Evolutionary conservation across 768 basidiomycete species (phyloP).

Genomic region (Chlorophyllum brunneum): DNA sequence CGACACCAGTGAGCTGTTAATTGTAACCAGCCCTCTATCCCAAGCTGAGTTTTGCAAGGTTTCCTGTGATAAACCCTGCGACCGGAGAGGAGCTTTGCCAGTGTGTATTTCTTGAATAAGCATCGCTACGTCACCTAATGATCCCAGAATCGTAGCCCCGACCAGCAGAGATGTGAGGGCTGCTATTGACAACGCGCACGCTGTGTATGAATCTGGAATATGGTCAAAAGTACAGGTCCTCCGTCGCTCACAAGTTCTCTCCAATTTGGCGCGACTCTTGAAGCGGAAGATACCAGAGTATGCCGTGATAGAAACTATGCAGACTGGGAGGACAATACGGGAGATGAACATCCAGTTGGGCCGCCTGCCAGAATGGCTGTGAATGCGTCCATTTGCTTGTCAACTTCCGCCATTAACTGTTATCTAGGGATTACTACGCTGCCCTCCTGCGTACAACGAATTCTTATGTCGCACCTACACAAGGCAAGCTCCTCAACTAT

Average conservation of each 20-base stretch:
- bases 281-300: constrained; percentile 55
- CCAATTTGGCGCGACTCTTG: constrained; percentile 59
- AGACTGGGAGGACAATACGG: constrained; percentile 78
- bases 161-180: constrained; percentile 46
- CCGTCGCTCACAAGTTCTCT: constrained; percentile 61
- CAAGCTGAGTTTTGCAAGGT: constrained; percentile 26
- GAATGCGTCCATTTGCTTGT: constrained; percentile 22
- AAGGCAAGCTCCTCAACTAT: constrained; percentile 76
- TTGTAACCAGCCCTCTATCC: not conserved
- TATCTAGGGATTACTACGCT: constrained; percentile 67
- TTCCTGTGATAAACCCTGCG: constrained; percentile 64
- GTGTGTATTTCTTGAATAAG: constrained; percentile 28
- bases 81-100: constrained; percentile 55
- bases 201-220: constrained; percentile 56
- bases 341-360: constrained; percentile 81
- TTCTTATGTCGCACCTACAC: constrained; percentile 69
- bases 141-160: constrained; percentile 49
- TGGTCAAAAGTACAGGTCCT: constrained; percentile 66
- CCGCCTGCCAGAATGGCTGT: constrained; percentile 87
- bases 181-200: constrained; percentile 53
- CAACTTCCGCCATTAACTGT: not conserved
- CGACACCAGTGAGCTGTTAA: constrained; percentile 18
- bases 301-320: constrained; percentile 63
- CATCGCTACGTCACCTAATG: not conserved
- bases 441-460: constrained; percentile 70